Base-by-base conservation (phyloP, 2,329 filamentous ascomycete genomes). In the Botrytis cinerea region DNA sequence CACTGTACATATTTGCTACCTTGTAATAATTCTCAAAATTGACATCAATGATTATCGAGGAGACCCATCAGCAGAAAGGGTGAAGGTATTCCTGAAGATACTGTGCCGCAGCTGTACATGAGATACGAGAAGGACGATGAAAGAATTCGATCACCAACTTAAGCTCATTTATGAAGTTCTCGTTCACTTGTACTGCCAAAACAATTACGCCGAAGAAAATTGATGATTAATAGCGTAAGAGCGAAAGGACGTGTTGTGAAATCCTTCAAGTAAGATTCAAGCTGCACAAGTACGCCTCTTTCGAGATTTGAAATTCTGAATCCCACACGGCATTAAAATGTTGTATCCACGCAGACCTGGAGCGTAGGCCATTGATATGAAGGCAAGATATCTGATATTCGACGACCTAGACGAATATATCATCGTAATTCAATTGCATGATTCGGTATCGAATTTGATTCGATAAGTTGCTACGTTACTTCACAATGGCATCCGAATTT, bases 181-280 rank as follows among this genome's bases (percentile, higher is more conserved):
- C 5, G 12, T n/a, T 18, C 14, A 38, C 61, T 6, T 45, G 16
- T 28, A 28, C 25, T 2, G 6, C 20, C 38, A 45, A 40, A 43
- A 22, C 25, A 62, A 62, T 43, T 28, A n/a, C 22, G 18, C 40
- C n/a, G 61, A 45, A 18, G 40, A 4, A 18, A 40, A 40, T 69
- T 59, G 66, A 45, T 57, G 48, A 69, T 22, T 40, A 43, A 59
- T 28, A 25, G 14, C 16, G 35, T 57, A 69, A 43, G 22, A 69
- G 66, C 66, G n/a, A 43, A 59, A 40, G 35, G 25, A 25, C 66
- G 46, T 59, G 35, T 7, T 32, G 35, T 8, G 62, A 46, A 28
- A 64, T 54, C 64, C 64, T 67, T 48, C 66, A 8, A 57, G 48
- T 4, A n/a, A n/a, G n/a, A 63, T 63, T 63, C 61, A 45, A 45